Evolutionary conservation across 306 rosid species (phyloP).

Genomic region (Astragalus membranaceus): DNA sequence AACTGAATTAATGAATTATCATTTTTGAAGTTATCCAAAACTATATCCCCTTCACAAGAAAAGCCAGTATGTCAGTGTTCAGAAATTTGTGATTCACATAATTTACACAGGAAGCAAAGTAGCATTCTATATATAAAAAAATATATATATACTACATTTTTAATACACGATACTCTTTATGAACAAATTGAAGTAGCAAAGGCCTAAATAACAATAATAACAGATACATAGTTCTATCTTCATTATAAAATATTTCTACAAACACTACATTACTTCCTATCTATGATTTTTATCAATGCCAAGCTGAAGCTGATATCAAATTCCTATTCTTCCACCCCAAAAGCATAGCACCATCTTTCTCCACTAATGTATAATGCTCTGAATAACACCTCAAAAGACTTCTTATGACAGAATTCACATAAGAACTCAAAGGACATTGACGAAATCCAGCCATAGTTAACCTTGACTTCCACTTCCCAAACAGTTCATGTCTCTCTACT

Average conservation of each 20-base stretch:
- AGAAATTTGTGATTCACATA: background rate
- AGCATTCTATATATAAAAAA: conserved; percentile 18
- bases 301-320: conserved; percentile 87
- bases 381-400: conserved; percentile 67
- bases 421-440: conserved; percentile 75
- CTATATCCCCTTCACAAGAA: background rate
- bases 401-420: conserved; percentile 69
- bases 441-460: conserved; percentile 85
- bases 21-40: background rate
- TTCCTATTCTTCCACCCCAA: conserved; percentile 87
- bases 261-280: conserved; percentile 17
- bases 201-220: conserved; percentile 7
- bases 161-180: conserved; percentile 10
- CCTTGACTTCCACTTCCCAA: conserved; percentile 93
- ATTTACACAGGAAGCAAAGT: background rate
- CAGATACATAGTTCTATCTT: conserved; percentile 12
- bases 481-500: conserved; percentile 88
- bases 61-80: background rate
- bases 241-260: conserved; percentile 3
- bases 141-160: background rate
- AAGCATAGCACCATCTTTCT: conserved; percentile 89
- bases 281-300: conserved; percentile 43
- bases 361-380: conserved; percentile 65
- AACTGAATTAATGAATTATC: too few species aligned
- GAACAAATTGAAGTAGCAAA: conserved; percentile 20